These are phyloP conservation scores for Fusarium sp. DNA, from an alignment of 2,329 filamentous ascomycete species.

Conservation along the genomic window DNA sequence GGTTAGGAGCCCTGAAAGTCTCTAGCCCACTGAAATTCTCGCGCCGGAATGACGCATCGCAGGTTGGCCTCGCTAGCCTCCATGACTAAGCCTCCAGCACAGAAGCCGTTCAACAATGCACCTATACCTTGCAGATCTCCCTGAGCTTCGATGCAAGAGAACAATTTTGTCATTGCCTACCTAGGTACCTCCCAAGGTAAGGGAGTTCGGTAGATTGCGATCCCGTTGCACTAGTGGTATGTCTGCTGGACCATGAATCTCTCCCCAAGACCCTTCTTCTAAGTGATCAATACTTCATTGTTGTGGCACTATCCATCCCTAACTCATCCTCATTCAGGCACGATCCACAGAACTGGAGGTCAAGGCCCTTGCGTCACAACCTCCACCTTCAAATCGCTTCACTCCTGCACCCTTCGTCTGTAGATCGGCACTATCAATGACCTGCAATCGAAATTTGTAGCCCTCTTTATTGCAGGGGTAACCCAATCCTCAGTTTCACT, in stretches of 20 bases:
- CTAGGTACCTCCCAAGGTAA: not conserved
- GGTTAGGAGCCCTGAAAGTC: slow-evolving; percentile 35
- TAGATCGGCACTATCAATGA: not conserved
- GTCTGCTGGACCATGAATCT: not conserved
- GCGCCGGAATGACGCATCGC: slow-evolving; percentile 23
- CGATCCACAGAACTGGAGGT: slow-evolving; percentile 27
- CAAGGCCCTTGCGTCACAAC: slow-evolving; percentile 36
- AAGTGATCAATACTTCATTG: not conserved
- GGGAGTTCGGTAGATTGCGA: not conserved
- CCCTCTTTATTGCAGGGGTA: not conserved
- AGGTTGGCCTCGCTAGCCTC: not conserved
- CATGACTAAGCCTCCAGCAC: not conserved
- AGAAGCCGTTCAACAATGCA: slow-evolving; percentile 8
- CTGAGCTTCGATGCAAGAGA: not conserved
- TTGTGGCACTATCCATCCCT: not conserved
- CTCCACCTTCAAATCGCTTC: slow-evolving; percentile 24
- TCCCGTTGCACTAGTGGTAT: not conserved
- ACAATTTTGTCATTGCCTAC: not conserved
- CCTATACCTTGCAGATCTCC: slow-evolving; percentile 12
- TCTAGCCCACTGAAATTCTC: not conserved
- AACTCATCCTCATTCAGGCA: not conserved
- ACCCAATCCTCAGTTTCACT: not conserved
- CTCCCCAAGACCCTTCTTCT: not conserved
- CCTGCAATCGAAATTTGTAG: slow-evolving; percentile 2
- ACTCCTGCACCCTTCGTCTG: slow-evolving; percentile 15